Evolutionary conservation across 768 basidiomycete species (phyloP), one percentile per base, ranked within the genome.

Genomic region (Lactifluus pinguis): DNA sequence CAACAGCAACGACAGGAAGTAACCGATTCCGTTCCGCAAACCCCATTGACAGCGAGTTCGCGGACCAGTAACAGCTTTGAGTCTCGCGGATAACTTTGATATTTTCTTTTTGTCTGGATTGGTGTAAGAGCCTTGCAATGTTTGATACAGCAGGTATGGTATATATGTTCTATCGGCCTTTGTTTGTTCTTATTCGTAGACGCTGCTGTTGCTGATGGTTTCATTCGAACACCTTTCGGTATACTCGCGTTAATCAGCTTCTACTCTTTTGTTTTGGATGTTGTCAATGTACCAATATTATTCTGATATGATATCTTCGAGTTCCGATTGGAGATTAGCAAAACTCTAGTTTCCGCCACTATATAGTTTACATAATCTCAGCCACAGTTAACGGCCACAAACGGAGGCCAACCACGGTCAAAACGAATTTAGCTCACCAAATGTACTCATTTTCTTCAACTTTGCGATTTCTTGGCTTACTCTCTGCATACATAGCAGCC

Each of bases 301-400:
- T 15, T 9, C 15, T 42, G 10, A 13, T 34, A 7, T 42, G 41
- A 42, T 14, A 42, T 17, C 25, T 25, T 25, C 25, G 17, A 42
- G 4, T 17, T 38, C 50, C 32, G 36, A 51, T 36, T 51, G 32
- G n/a, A 41, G 0, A 15, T 21, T 11, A 6, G 45, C 42, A 38
- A 25, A 65, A 65, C 42, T 54, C 57, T 62, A 58, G 50, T 44
- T 41, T 30, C 38, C n/a, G 55, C 50, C 48, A 55, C 64, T 65
- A 50, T 65, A 65, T 25, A 65, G 64, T 63, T 65, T 60, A 59
- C 42, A 47, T 59, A 59, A 47, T 41, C 17, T 17, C 32, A 34
- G 14, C 15, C 53, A 4, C 42, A 15, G 17, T n/a, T 19, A 7
- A 21, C 36, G 25, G 32, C 25, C 13, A 6, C 4, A 10, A n/a